Evolutionary conservation across 1,284 basidiomycete species (phyloP).

Genomic region (Microbotryum silenes-acaulis): DNA sequence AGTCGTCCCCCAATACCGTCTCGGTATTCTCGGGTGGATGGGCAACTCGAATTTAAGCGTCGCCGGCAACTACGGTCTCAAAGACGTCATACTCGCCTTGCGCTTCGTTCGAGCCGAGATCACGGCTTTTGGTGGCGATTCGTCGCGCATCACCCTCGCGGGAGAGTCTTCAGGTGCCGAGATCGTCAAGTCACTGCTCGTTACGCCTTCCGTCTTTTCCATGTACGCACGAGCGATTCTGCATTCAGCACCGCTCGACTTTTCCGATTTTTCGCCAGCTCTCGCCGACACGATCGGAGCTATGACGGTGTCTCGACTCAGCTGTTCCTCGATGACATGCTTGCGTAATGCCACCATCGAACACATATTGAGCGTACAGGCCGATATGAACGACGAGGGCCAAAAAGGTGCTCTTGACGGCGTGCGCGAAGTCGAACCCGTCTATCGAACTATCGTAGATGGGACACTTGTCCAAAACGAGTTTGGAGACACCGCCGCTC

Average conservation of each 20-base stretch:
- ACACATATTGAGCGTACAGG: constrained; percentile 51
- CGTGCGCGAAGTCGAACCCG: constrained; percentile 20
- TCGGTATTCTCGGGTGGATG: constrained; percentile 45
- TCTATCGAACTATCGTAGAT: constrained; percentile 24
- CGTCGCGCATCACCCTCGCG: constrained; percentile 63
- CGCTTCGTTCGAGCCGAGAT: constrained; percentile 53
- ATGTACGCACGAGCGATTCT: constrained; percentile 54
- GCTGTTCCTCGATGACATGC: constrained; percentile 50
- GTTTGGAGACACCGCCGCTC: constrained; percentile 7
- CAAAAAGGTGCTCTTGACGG: constrained; percentile 48
- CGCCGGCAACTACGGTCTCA: constrained; percentile 30
- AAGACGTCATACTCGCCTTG: constrained; percentile 23
- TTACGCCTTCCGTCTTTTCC: constrained; percentile 30
- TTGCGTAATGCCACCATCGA: constrained; percentile 49
- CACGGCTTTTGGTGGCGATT: constrained; percentile 57
- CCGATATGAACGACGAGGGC: constrained; percentile 44
- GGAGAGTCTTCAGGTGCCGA: constrained; percentile 81
- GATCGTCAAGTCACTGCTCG: constrained; percentile 55
- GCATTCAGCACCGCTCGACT: constrained; percentile 80
- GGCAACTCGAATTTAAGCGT: constrained; percentile 8
- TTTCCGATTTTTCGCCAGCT: constrained; percentile 55
- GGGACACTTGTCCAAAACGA: constrained; percentile 25
- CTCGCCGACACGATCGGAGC: constrained; percentile 53
- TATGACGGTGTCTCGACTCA: constrained; percentile 50
- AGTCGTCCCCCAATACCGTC: constrained; percentile 73